phyloP scores from a whole-genome alignment of 2,329 filamentous ascomycete species.

The Ceratocystis huliohia region DNA sequence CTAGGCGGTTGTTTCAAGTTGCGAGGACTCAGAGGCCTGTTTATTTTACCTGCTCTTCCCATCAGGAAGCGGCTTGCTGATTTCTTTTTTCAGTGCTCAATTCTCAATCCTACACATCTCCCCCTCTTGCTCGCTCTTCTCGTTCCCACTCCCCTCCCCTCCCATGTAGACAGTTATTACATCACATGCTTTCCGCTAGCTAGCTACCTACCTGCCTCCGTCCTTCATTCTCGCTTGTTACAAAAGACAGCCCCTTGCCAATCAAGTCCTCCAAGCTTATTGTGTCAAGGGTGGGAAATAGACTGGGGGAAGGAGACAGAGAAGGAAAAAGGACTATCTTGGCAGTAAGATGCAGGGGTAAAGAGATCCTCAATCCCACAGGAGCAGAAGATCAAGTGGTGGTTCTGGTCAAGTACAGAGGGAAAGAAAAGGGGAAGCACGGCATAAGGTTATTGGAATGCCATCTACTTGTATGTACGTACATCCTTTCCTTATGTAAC shows the following conservation, averaged over 20 bases:
- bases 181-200: background rate
- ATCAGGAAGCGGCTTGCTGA: background rate
- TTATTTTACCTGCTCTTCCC: background rate
- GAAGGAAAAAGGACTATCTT: slow-evolving; percentile 1
- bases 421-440: background rate
- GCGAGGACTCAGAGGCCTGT: background rate
- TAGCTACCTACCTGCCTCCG: background rate
- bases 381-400: background rate
- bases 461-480: background rate
- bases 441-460: background rate
- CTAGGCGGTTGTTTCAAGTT: background rate
- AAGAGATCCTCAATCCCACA: background rate
- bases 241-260: background rate
- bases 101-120: background rate
- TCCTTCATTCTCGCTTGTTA: slow-evolving; percentile 9
- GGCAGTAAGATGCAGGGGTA: slow-evolving; percentile 2
- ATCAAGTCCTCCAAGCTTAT: background rate
- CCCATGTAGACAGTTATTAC: background rate
- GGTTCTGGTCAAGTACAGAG: background rate
- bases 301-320: background rate
- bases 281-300: background rate
- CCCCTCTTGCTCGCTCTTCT: background rate
- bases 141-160: background rate
- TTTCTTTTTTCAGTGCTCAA: background rate
- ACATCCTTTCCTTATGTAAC: background rate